Evolutionary conservation across 148 eudicot genomes (phyloP).

Genomic region (Heliamphora exappendiculata): DNA sequence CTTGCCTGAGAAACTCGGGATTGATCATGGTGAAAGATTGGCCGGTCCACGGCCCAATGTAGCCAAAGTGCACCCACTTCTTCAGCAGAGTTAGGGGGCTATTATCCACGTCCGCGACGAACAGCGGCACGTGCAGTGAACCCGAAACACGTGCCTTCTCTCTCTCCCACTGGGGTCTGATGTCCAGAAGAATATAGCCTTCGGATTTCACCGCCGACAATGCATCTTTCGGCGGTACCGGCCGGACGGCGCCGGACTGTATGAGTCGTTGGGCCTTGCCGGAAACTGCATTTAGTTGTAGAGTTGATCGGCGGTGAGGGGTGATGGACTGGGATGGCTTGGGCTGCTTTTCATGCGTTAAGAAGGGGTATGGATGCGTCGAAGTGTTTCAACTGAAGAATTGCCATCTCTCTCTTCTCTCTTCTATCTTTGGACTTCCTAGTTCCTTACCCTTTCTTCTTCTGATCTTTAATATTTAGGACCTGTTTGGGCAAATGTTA

Average conservation of each 20-base stretch:
- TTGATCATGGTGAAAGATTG: conserved; percentile 77
- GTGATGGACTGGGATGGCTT: background rate
- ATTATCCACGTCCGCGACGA: conserved; percentile 54
- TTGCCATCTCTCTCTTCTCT: conserved; percentile 22
- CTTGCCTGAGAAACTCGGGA: conserved; percentile 49
- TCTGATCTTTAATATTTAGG: background rate
- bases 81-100: conserved; percentile 62
- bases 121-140: conserved; percentile 77
- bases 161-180: conserved; percentile 89
- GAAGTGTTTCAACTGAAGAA: conserved; percentile 35
- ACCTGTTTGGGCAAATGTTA: too few species aligned
- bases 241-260: conserved; percentile 48
- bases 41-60: conserved; percentile 95
- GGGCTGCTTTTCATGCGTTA: background rate
- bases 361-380: conserved; percentile 10
- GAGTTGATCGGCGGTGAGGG: conserved; percentile 14
- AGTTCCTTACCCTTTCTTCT: background rate
- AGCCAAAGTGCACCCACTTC: conserved; percentile 96
- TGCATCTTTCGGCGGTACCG: conserved; percentile 65
- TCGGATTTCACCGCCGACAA: conserved; percentile 35
- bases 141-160: conserved; percentile 67
- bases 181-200: conserved; percentile 58
- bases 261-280: conserved; percentile 52
- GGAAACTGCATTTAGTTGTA: conserved; percentile 28
- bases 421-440: conserved; percentile 9